These are phyloP conservation scores for Eucommia ulmoides DNA, from an alignment of 257 asterid species.

Conservation along the genomic window DNA sequence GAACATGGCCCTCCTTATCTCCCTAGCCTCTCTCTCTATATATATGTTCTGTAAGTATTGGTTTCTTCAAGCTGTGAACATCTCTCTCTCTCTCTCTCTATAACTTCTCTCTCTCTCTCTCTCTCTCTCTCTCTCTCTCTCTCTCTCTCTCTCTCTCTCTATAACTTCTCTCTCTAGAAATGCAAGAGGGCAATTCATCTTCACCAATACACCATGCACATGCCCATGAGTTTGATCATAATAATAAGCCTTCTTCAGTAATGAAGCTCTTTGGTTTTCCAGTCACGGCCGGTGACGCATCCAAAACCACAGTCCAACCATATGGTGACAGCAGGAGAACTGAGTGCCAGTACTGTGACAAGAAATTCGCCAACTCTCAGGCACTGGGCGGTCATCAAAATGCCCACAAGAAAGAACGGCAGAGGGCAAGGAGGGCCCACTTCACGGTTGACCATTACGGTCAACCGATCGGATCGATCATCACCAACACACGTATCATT, in stretches of 20 bases:
- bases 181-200: slow-evolving; percentile 10
- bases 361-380: slow-evolving; percentile 53
- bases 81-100: too few species aligned
- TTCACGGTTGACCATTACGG: slow-evolving; percentile 14
- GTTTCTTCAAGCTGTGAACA: too few species aligned
- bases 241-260: slow-evolving; percentile 16
- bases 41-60: too few species aligned
- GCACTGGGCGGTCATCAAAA: slow-evolving; percentile 82
- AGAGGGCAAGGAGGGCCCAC: slow-evolving; percentile 39
- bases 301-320: slow-evolving; percentile 3
- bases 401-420: slow-evolving; percentile 84
- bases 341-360: slow-evolving; percentile 56
- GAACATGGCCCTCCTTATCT: too few species aligned
- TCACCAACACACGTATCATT: slow-evolving; percentile 30
- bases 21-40: too few species aligned
- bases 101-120: too few species aligned
- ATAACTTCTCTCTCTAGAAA: too few species aligned
- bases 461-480: slow-evolving; percentile 23
- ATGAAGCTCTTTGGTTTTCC: slow-evolving; percentile 52
- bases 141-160: too few species aligned
- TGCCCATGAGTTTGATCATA: slow-evolving; percentile 10
- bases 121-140: too few species aligned
- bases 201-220: slow-evolving; percentile 11
- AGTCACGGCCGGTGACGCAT: slow-evolving; percentile 11
- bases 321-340: slow-evolving; percentile 27